A percentile compares a stretch with the other conserved stretches of the same genome.
These are phyloP conservation scores for Exophiala dermatitidis DNA, from an alignment of 2,329 filamentous ascomycete species.

Conservation along the genomic window DNA sequence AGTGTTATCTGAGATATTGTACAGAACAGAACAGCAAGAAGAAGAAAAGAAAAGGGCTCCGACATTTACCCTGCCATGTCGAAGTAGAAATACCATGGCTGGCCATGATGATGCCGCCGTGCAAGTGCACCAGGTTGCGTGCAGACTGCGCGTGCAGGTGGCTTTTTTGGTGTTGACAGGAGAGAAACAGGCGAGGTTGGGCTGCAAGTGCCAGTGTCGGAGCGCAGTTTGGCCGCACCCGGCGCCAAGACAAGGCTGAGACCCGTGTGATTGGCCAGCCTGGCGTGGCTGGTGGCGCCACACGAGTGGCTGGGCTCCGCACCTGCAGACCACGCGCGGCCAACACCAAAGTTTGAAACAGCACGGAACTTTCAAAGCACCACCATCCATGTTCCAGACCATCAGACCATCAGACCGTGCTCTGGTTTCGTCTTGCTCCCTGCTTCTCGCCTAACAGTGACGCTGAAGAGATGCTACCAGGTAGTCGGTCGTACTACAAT, in stretches of 20 bases:
- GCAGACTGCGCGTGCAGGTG: neutral
- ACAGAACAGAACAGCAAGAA: constrained; percentile 2
- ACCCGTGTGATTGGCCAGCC: constrained; percentile 14
- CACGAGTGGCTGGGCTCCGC: constrained; percentile 12
- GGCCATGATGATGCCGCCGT: constrained; percentile 4
- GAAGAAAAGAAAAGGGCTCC: constrained; percentile 5
- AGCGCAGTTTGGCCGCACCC: neutral
- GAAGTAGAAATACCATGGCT: constrained; percentile 15
- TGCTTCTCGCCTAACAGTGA: too few relatives aligned
- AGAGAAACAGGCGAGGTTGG: constrained; percentile 13
- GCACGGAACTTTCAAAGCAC: neutral
- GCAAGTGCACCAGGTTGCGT: neutral
- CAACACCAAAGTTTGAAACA: neutral
- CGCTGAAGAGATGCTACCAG: too few relatives aligned
- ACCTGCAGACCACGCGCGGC: neutral
- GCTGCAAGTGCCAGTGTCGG: neutral
- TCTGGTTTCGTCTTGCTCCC: too few relatives aligned
- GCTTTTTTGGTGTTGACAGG: constrained; percentile 1
- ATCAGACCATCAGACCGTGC: too few relatives aligned
- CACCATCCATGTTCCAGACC: constrained; percentile 4
- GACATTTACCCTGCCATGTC: constrained; percentile 20
- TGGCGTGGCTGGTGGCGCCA: constrained; percentile 16
- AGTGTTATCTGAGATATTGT: constrained; percentile 3
- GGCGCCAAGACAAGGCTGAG: constrained; percentile 1
- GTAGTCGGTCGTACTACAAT: too few relatives aligned